Conservation (phyloP, 805 yeast genomes). For the Starmerella scarabaei region DNA sequence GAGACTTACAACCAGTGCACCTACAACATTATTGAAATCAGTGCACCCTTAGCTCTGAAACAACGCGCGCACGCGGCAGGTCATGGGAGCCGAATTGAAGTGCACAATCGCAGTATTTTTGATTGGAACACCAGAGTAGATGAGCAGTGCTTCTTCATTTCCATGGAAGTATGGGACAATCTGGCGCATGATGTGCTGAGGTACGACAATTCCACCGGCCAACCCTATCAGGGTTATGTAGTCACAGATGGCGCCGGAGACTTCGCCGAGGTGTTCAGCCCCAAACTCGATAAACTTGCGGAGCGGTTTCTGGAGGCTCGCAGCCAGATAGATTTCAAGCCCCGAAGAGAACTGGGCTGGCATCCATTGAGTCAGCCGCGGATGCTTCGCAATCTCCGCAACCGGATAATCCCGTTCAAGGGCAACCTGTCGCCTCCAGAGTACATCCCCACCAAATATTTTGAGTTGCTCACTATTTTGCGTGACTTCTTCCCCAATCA, state of each 20-base stretch:
- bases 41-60: slow-evolving; percentile 41
- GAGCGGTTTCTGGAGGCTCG: slow-evolving; percentile 41
- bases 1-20: slow-evolving; percentile 57
- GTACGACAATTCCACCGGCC: slow-evolving; percentile 52
- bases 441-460: slow-evolving; percentile 64
- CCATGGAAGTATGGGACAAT: slow-evolving; percentile 73
- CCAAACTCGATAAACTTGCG: slow-evolving; percentile 45
- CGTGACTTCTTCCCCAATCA: slow-evolving; percentile 61
- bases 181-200: slow-evolving; percentile 70
- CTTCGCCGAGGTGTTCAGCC: slow-evolving; percentile 57
- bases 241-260: slow-evolving; percentile 61
- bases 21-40: slow-evolving; percentile 63
- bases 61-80: slow-evolving; percentile 29
- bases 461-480: slow-evolving; percentile 52
- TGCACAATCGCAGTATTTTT: slow-evolving; percentile 63
- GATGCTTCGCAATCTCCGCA: slow-evolving; percentile 32
- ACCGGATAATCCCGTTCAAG: slow-evolving; percentile 49
- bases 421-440: slow-evolving; percentile 60
- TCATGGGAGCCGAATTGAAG: slow-evolving; percentile 45
- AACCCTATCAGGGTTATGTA: slow-evolving; percentile 68
- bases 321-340: slow-evolving; percentile 26
- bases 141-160: slow-evolving; percentile 55
- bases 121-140: slow-evolving; percentile 57
- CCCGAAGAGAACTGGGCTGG: slow-evolving; percentile 27
- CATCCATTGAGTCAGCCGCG: slow-evolving; percentile 53